Evolutionary conservation across 108 stramenopile genomes (phyloP).

Genomic region (Bacterosira constricta): DNA sequence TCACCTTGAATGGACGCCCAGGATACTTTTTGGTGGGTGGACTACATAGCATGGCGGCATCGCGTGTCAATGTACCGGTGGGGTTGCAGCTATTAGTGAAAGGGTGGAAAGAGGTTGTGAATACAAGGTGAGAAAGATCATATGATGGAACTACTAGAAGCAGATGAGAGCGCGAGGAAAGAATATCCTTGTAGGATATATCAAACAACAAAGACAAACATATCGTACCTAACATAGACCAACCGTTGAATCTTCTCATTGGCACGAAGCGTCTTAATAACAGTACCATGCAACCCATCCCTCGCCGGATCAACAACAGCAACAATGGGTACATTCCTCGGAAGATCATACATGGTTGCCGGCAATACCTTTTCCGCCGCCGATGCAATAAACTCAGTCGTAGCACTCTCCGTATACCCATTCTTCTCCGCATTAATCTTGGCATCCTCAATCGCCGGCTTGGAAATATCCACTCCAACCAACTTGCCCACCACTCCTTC

Average conservation of each 20-base stretch:
- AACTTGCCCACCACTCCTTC: conserved; percentile 74
- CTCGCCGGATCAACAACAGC: conserved; percentile 95
- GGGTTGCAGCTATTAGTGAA: conserved; percentile 96
- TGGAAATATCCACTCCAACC: conserved; percentile 87
- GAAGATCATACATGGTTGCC: conserved; percentile 51
- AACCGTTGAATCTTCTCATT: conserved; percentile 74
- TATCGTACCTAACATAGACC: too few relatives aligned
- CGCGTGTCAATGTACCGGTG: conserved; percentile 75
- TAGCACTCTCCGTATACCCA: conserved; percentile 23
- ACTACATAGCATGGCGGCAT: conserved; percentile 82
- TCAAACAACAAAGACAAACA: too few relatives aligned
- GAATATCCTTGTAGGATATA: too few relatives aligned
- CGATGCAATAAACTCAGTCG: conserved; percentile 62
- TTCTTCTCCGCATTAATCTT: conserved; percentile 70
- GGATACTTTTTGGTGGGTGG: conserved; percentile 73
- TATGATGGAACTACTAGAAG: too few relatives aligned
- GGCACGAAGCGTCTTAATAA: conserved; percentile 72
- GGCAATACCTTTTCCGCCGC: conserved; percentile 74
- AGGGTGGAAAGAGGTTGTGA: too few relatives aligned
- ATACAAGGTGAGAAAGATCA: too few relatives aligned
- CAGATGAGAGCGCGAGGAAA: too few relatives aligned
- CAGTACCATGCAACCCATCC: conserved; percentile 85
- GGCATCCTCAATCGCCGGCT: conserved; percentile 90
- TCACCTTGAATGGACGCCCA: conserved; percentile 80
- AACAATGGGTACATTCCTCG: conserved; percentile 50